Base-by-base conservation (phyloP, 2,329 filamentous ascomycete species). In the Penicillium sp. region DNA sequence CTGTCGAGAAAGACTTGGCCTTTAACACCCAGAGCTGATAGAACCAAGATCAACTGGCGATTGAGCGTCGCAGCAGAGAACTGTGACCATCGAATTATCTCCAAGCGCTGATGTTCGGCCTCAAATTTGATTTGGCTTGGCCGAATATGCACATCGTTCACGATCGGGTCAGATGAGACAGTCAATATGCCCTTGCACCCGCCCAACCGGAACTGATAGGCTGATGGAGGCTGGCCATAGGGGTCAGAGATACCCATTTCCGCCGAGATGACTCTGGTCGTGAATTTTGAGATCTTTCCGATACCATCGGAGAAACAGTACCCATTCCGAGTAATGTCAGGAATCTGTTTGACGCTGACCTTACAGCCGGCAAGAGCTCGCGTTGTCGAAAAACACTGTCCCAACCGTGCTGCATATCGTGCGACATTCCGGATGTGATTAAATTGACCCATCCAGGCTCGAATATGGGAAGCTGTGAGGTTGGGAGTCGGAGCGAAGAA, bases 381-480 rank as follows among this genome's bases (percentile, higher is more conserved):
- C 0, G 95, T 99, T 0, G 94, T 97, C 0, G 95, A 97, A 73
- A 99, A 97, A 74, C 93, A 97, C 77, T 98, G 95, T 0, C 95
- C 95, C 19, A 98, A 82, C 30, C 95, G 87, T 30, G 95, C 92
- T 53, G 92, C 91, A 74, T 93, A 91, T 72, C 96, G 97, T 33
- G 94, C 93, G n/a, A 96, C 86, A 28, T 90, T 86, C 59, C 84
- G 87, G 75, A 97, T 97, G 65, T 92, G 86, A 15, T 83, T 83
- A 70, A 99, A 96, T 15, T 90, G 81, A 0, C 95, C 95, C 90
- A 98, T 96, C 87, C 91, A 93, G 35, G 82, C 76, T 4, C 94
- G 89, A 60, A 99, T 97, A 54, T 89, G 83, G 19, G 90, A 85
- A 57, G 92, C 92, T 1, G 87, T 89, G 8, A 91, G 73, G 58